Evolutionary conservation across 768 basidiomycete genomes (phyloP), one percentile per base, ranked within the genome.

Genomic region (Suillus paluster): DNA sequence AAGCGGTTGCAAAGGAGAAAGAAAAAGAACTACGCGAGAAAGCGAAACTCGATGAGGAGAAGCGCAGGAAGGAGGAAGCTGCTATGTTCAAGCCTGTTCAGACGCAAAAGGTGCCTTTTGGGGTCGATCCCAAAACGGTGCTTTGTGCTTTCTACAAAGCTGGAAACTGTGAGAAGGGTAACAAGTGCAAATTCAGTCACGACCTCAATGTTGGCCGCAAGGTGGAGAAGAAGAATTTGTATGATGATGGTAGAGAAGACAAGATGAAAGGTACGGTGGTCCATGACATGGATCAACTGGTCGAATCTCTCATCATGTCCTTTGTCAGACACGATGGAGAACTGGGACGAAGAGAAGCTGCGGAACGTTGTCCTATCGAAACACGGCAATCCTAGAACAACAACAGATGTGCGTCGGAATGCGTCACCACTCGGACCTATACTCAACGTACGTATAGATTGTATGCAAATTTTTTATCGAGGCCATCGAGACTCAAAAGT

Each of bases 401-500:
- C 89, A 3, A 99, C 97, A 41, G 97, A 99, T 71, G 94, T 95
- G 68, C 61, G 82, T 74, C 27, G 30, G 55, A 44, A 25, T 23
- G 42, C 80, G 72, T 39, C 21, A n/a, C 39, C 25, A 59, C 52
- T 59, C 34, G 38, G 17, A 44, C 49, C 42, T 55, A 53, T 10
- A n/a, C 39, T 63, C 25, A 54, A 23, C 48, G 39, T 44, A 27
- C 46, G 21, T 65, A 8, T 64, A 97, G 92, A 97, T 99, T 71
- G 97, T 99, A 5, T 99, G 97, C 88, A 99, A 97, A 77, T 87
- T 79, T 79, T 99, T 99, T 72, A 92, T 99, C 68, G 89, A 97
- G 71, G 97, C 97, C 50, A 97, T 99, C 72, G 97, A 99, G 74
- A 80, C 83, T 3, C 87, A 92, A 73, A 95, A 94, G 83, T 92